Evolutionary conservation across 768 basidiomycete species (phyloP).

Genomic region (Boletus bicolor): DNA sequence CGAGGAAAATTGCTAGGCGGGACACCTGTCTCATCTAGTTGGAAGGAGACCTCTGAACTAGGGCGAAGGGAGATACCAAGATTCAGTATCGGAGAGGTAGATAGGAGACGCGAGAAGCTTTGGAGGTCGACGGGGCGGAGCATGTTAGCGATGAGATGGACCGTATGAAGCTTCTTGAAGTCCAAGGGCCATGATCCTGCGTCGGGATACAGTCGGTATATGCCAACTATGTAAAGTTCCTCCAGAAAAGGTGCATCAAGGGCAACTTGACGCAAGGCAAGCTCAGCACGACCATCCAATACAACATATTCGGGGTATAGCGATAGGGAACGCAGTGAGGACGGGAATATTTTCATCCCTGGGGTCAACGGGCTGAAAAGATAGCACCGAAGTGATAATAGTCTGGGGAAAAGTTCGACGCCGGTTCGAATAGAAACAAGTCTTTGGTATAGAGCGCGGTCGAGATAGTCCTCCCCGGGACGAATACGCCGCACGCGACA

Average conservation of each 20-base stretch:
- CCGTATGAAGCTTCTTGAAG: conserved; percentile 8
- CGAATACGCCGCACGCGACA: conserved; percentile 14
- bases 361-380: conserved; percentile 10
- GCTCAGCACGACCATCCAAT: conserved; percentile 13
- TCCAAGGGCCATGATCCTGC: neutral
- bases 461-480: conserved; percentile 4
- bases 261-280: conserved; percentile 15
- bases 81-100: conserved; percentile 2
- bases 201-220: conserved; percentile 1
- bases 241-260: conserved; percentile 11
- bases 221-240: conserved; percentile 4
- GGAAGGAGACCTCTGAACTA: neutral
- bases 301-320: conserved; percentile 11
- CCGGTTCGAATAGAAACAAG: conserved; percentile 11
- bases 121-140: conserved; percentile 7
- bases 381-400: conserved; percentile 9
- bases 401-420: conserved; percentile 11
- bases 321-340: conserved; percentile 11
- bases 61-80: conserved; percentile 7
- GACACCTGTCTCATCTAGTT: neutral
- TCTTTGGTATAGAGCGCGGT: conserved; percentile 17
- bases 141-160: conserved; percentile 5
- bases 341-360: conserved; percentile 14
- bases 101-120: conserved; percentile 7
- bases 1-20: neutral